Base-by-base conservation (phyloP, 1,139 yeast species). In the Blastobotrys elegans region DNA sequence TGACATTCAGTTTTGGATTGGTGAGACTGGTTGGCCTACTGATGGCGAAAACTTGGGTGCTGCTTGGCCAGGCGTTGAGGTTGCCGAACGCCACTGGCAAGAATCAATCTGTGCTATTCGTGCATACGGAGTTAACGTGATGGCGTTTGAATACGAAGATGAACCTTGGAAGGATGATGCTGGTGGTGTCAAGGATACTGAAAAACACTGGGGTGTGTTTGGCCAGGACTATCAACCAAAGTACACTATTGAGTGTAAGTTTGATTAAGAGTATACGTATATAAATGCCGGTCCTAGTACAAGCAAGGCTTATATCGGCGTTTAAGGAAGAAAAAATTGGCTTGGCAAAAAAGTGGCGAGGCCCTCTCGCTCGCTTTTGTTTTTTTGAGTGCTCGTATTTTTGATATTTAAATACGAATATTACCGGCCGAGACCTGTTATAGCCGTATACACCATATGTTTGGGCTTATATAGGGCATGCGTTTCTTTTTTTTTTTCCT, bases 11-110 rank as follows among this genome's bases (percentile, higher is more conserved):
- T 88, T 90, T 75, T 89, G 92, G 89, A 92, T 90, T 62, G 97
- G 97, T 66, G 97, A 92, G 76, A 92, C 97, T 57, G 98, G 97
- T 60, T 90, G 97, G 96, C 96, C 97, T 65, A 79, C 96, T 40
- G 81, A 75, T 11, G 98, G 98, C 68, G 80, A 88, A 55, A 70
- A 74, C 66, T 89, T 71, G 61, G 67, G 80, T 64, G 51, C 44
- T 2, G 40, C 70, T 24, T 55, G 48, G 8, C 96, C 97, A 60
- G 68, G 82, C 60, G 75, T 80, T 50, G 74, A 67, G 43, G 88
- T 87, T 63, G 97, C 97, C 52, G 73, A 75, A 64, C 67, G 69
- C 60, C 89, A 75, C 79, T 92, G 95, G 95, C 79, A 82, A 68
- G 78, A 86, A 61, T 95, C 87, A 56, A 74, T 90, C 60, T 89